Base-by-base conservation (phyloP, 2,329 filamentous ascomycete species). In the Epichloe sibirici region DNA sequence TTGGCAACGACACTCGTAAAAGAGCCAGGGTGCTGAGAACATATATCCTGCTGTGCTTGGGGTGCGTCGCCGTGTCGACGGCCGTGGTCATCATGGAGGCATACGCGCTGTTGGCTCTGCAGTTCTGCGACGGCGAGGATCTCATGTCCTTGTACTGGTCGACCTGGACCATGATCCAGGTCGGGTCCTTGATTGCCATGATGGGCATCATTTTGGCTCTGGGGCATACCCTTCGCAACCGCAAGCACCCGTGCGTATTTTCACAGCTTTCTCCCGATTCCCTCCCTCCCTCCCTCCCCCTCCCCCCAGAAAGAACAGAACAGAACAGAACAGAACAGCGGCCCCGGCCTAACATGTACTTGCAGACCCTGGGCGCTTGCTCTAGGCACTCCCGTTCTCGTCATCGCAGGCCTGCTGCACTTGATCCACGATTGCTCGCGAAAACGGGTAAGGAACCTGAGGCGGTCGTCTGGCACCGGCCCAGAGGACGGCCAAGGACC, bases 111-210 rank as follows among this genome's bases (percentile, higher is more conserved):
- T 59, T 79, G 52, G 75, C 75, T 0, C 63, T 80, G 4, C 75
- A 82, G 57, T 82, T 79, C 57, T 82, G 79, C 56, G 76, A 79
- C 39, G 78, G 77, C 9, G 79, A 82, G 58, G 75, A 81, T 57
- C 70, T 82, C 52, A 80, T 81, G 66, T 72, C 74, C 1, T 65
- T 82, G 0, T 81, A 80, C 63, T 82, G 78, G 78, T 75, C 78
- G 0, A 79, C 78, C 2, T 82, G 78, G 76, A 78, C 76, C 23
- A 77, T 79, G 71, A 67, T 80, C 5, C 78, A 82, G 58, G 66
- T 81, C 2, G 79, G 78, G 5, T 76, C 76, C 2, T 66, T 79
- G 55, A 79, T 81, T 38, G 79, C 79, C 53, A 79, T 81, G 59
- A 62, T 74, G 12, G 79, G 79, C 31, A 76, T 82, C 55, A 73